These are phyloP conservation scores for Trichoderma erinaceum DNA, from an alignment of 495 filamentous ascomycete genomes.

Conservation along the genomic window DNA sequence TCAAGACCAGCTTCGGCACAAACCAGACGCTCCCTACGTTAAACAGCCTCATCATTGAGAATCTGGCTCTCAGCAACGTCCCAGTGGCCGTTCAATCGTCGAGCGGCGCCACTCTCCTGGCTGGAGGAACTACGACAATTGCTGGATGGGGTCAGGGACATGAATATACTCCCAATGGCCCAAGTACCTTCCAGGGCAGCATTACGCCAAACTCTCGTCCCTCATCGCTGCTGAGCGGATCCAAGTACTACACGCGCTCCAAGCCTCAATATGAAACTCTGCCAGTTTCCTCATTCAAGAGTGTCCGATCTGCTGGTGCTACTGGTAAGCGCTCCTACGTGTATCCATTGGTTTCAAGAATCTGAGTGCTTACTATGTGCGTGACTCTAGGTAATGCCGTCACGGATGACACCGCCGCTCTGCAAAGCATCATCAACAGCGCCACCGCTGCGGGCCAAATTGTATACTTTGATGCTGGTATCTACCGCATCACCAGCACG, in stretches of 20 bases:
- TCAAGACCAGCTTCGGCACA: conserved; percentile 42
- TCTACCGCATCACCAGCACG: conserved; percentile 73
- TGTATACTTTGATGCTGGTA: conserved; percentile 80
- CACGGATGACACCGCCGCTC: conserved; percentile 56
- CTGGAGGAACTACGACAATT: conserved; percentile 50
- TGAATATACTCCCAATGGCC: conserved; percentile 36
- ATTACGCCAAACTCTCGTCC: conserved; percentile 34
- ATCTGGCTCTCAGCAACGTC: conserved; percentile 55
- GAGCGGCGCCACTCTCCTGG: conserved; percentile 42
- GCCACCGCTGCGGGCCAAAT: conserved; percentile 53
- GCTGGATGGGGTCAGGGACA: conserved; percentile 39
- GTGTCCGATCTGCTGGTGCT: conserved; percentile 64
- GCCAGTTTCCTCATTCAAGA: conserved; percentile 52
- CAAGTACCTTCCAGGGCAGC: conserved; percentile 29
- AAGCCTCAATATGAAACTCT: conserved; percentile 63
- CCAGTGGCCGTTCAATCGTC: conserved; percentile 49
- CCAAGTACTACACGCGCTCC: conserved; percentile 54
- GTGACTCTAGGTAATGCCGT: conserved; percentile 40
- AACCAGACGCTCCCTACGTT: conserved; percentile 41
- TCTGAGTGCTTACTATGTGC: background rate
- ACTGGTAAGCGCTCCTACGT: conserved; percentile 41
- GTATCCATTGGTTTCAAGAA: background rate
- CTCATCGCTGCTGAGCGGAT: conserved; percentile 29
- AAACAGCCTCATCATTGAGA: conserved; percentile 55
- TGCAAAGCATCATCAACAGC: conserved; percentile 60